Evolutionary conservation across 148 eudicot genomes (phyloP), one percentile per base, ranked within the genome.

Genomic region (Vaccinium darrowii): DNA sequence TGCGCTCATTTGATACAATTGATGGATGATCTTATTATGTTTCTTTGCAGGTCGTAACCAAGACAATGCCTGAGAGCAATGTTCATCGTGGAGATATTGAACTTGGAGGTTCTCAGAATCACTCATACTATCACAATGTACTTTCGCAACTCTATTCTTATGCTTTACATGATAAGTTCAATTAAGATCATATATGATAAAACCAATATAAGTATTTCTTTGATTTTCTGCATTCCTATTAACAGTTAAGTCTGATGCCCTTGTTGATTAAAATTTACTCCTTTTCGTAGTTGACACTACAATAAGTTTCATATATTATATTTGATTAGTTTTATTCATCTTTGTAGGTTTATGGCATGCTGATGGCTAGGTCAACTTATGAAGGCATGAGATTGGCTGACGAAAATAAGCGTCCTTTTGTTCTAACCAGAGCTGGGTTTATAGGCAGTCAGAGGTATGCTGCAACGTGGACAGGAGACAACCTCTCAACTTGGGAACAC

Each of bases 381-480:
- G 95, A 95, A 93, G 99, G 99, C 85, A 94, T 96, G 98, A 92
- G 88, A 88, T 84, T 91, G 85, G 97, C 93, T 33, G 87, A 91
- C 33, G 89, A 83, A 88, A 85, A 90, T 74, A 96, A 90, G 75
- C 97, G 98, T 5, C 99, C 99, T 36, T 96, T 96, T 91, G 99
- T 96, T 87, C 94, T 96, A 81, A 96, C 99, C 23, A 92, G 99
- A 87, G 98, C 99, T 87, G 99, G 99, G 82, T 97, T 92, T 88
- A 86, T 94, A 72, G 99, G 99, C 84, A 95, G 98, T 92, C 99
- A 97, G 87, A 93, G 99, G 87, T 93, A 92, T 87, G 98, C 99
- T 87, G 99, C 99, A 81, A 97, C 99, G 83, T 97, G 99, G 99
- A 97, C 99, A 5, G 99, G 99, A 79, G 99, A 97, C 90, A 97